Conservation (phyloP, 2,329 filamentous ascomycete genomes). For the Scedosporium apiospermum region DNA sequence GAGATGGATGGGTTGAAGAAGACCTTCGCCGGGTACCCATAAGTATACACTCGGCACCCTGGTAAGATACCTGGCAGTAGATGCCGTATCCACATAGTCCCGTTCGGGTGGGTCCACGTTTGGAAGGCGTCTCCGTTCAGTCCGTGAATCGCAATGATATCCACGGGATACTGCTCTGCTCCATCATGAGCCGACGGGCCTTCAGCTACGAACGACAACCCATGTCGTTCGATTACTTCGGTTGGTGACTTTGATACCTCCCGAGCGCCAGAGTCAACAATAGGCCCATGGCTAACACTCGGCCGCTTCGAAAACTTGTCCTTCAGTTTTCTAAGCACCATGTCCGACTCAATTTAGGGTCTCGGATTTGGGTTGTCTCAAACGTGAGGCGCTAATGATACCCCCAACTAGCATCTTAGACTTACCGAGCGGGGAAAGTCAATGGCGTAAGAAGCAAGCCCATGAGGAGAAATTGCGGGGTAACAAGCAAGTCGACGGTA, state of each 20-base stretch:
- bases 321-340: not conserved
- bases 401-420: no score
- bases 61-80: conserved; percentile 13
- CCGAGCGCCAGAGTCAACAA: not conserved
- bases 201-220: not conserved
- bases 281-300: not conserved
- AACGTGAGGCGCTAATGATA: no score
- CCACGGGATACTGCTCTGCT: conserved; percentile 7
- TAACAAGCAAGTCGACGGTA: no score
- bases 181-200: not conserved
- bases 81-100: conserved; percentile 14
- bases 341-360: no score
- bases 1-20: conserved; percentile 9
- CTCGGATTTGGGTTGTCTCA: no score
- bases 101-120: conserved; percentile 13
- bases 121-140: conserved; percentile 13
- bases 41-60: conserved; percentile 15
- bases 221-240: not conserved
- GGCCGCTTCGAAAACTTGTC: not conserved
- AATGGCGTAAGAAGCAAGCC: no score
- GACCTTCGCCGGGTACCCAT: conserved; percentile 13
- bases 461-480: no score
- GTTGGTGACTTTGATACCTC: not conserved
- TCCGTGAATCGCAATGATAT: conserved; percentile 15
- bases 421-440: no score